A percentile compares a stretch with the other conserved stretches of the same genome.
These are phyloP conservation scores for Aspergillus asperescens DNA, from an alignment of 495 filamentous ascomycete species.

Conservation along the genomic window DNA sequence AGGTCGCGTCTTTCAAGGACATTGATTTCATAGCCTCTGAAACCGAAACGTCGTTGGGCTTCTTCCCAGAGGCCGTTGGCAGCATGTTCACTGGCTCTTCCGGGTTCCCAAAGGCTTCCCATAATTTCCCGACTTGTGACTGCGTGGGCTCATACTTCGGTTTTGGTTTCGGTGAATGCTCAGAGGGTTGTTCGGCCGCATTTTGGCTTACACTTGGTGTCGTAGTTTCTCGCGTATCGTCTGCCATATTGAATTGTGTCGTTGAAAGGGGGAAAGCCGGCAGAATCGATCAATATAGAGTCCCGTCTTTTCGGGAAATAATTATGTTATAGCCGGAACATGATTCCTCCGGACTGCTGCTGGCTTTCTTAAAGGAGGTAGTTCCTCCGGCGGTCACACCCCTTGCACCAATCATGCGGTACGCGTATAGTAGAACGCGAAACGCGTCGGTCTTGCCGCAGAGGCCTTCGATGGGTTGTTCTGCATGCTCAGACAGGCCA, in stretches of 20 bases:
- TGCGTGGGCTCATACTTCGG: slow-evolving; percentile 39
- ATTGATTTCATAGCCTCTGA: slow-evolving; percentile 63
- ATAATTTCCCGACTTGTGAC: slow-evolving; percentile 48
- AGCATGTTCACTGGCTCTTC: slow-evolving; percentile 48
- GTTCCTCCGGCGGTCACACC: slow-evolving; percentile 28
- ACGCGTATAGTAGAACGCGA: slow-evolving; percentile 33
- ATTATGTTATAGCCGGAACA: slow-evolving; percentile 14
- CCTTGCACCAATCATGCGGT: slow-evolving; percentile 14
- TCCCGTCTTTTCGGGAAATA: slow-evolving; percentile 4
- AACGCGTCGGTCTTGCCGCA: slow-evolving; percentile 31
- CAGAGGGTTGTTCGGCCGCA: slow-evolving; percentile 18
- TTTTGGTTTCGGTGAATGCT: slow-evolving; percentile 24
- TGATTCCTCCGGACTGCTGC: slow-evolving; percentile 19
- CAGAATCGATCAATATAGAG: neutral
- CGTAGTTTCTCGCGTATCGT: slow-evolving; percentile 44
- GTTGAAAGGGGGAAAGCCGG: neutral
- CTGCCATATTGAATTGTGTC: slow-evolving; percentile 45
- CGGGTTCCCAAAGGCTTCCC: slow-evolving; percentile 48
- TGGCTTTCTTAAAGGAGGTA: slow-evolving; percentile 18
- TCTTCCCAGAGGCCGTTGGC: slow-evolving; percentile 42
- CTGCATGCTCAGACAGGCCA: slow-evolving; percentile 13
- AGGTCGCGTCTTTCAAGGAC: slow-evolving; percentile 60
- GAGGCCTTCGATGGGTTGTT: slow-evolving; percentile 13
- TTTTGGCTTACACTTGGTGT: slow-evolving; percentile 11
- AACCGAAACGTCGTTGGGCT: slow-evolving; percentile 45